A percentile compares a stretch with the other conserved stretches of the same genome.
These are phyloP conservation scores for Penicillium sumatraense DNA, from an alignment of 2,329 filamentous ascomycete species.

Conservation along the genomic window DNA sequence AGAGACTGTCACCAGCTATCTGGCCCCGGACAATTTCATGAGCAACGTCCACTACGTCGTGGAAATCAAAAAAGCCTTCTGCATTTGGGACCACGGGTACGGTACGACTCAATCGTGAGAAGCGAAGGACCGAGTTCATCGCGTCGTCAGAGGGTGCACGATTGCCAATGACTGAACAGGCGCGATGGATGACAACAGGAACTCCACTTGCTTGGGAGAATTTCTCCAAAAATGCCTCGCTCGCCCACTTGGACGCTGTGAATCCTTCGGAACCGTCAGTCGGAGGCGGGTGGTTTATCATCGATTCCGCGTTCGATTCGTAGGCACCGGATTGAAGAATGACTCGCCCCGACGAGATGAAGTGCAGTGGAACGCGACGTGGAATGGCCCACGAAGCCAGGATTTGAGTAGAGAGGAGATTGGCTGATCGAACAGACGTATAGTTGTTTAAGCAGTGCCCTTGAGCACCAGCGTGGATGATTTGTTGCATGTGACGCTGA, in stretches of 20 bases:
- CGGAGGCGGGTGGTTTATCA: slow-evolving; percentile 1
- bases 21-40: no score
- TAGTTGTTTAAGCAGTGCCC: slow-evolving; percentile 35
- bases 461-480: slow-evolving; percentile 62
- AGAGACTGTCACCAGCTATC: no score
- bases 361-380: slow-evolving; percentile 35
- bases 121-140: background rate
- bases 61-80: background rate
- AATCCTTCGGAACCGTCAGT: slow-evolving; percentile 42
- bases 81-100: background rate
- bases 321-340: slow-evolving; percentile 26
- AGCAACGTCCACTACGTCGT: background rate
- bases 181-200: slow-evolving; percentile 28
- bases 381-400: slow-evolving; percentile 23
- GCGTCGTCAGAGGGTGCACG: background rate
- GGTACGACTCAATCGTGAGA: background rate
- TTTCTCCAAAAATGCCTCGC: slow-evolving; percentile 43
- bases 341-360: slow-evolving; percentile 36
- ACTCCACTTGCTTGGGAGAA: slow-evolving; percentile 1
- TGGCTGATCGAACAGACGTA: slow-evolving; percentile 25
- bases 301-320: background rate
- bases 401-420: slow-evolving; percentile 30
- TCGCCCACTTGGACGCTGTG: slow-evolving; percentile 44
- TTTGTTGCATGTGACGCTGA: slow-evolving; percentile 42
- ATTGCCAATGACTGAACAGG: background rate